Evolutionary conservation across 139 green algal species (phyloP).

Genomic region (Micractinium conductrix): DNA sequence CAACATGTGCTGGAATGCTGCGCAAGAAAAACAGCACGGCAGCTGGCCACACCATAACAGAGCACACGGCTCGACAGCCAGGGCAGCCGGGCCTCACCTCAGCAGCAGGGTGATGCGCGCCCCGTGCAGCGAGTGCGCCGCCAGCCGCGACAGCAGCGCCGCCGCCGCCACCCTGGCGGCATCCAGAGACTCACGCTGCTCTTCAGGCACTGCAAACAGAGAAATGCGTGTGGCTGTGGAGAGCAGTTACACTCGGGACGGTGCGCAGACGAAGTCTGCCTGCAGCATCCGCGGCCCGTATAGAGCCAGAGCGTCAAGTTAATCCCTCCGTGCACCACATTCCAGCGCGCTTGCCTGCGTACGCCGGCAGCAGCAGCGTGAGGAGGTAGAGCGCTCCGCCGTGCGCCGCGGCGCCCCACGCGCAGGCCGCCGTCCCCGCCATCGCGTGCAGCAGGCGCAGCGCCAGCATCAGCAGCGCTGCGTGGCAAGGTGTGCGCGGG

Average conservation of each 20-base stretch:
- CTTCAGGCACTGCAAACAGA: not conserved
- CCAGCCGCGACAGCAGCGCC: constrained; percentile 66
- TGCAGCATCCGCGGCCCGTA: too few relatives aligned
- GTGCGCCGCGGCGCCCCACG: constrained; percentile 64
- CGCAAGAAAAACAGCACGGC: too few relatives aligned
- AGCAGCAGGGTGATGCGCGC: constrained; percentile 45
- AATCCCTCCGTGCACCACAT: too few relatives aligned
- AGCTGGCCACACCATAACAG: too few relatives aligned
- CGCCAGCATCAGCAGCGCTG: constrained; percentile 45
- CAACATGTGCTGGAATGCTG: too few relatives aligned
- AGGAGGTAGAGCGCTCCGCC: constrained; percentile 83
- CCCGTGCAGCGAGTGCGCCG: constrained; percentile 77
- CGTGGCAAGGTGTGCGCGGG: not conserved
- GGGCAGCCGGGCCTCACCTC: not conserved
- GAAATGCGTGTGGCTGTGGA: too few relatives aligned
- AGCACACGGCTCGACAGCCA: too few relatives aligned
- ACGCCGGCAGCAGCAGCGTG: constrained; percentile 66
- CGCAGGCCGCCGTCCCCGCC: constrained; percentile 40
- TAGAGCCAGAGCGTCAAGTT: too few relatives aligned
- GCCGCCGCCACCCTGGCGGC: constrained; percentile 59
- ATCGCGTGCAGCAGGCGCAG: constrained; percentile 75
- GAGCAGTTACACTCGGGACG: too few relatives aligned
- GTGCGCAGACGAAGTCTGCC: too few relatives aligned
- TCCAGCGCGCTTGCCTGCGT: not conserved
- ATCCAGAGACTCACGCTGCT: constrained; percentile 21